Base-by-base conservation (phyloP, 768 basidiomycete species). In the Macrocybe gigantea region DNA sequence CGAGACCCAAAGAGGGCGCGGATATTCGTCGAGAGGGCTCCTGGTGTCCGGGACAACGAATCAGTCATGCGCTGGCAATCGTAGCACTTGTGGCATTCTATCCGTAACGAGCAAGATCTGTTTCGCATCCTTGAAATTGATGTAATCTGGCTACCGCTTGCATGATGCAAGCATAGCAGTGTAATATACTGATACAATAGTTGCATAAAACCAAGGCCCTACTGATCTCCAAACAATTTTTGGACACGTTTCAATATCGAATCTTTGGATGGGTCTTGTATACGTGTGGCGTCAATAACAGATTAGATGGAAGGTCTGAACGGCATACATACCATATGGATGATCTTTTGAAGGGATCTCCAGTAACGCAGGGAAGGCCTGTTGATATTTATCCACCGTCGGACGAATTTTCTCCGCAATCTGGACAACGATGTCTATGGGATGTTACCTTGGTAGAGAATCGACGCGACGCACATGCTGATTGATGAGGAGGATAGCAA, bases 341-440 rank as follows among this genome's bases (percentile, higher is more conserved):
- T 96, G 93, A 61, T 98, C 95, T 65, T 98, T 98, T 47, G 92
- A 93, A 22, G 96, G 96, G 52, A 99, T 98, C 68, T 99, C 96
- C 11, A 99, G 80, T 36, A 99, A 70, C 0, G 96, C 93, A 14
- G 96, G 96, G 72, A 99, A 99, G 0, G 95, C 83, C 65, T 93
- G 89, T 54, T 91, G 84, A 65, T 99, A 99, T 58, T 84, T 83
- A 68, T 99, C 96, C 9, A 99, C 92, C 1, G 88, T 82, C 0
- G 92, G 92, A 34, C 96, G 75, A 53, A 99, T 99, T 75, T 89
- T 92, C 74, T 98, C 96, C 51, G 96, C 96, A 58, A 98, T 76
- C 96, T 97, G 62, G 7, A 54, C 44, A 13, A 14, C 34, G 44
- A 32, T 33, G 33, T 14, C 51, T 52, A 33, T 9, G n/a, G 36